phyloP scores from a whole-genome alignment of 306 rosid species.

The Dalbergia cultrata region DNA sequence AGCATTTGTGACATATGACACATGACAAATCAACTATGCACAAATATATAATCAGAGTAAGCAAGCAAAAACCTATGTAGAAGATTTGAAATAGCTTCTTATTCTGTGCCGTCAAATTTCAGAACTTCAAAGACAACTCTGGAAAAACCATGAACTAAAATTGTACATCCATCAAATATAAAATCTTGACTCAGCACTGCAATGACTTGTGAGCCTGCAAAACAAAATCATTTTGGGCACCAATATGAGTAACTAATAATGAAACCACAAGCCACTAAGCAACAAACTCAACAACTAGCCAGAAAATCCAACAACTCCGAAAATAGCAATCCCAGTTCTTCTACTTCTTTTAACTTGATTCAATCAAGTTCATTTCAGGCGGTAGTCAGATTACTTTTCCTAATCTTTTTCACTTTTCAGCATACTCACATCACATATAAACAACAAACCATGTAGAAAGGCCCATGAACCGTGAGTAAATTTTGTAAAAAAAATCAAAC shows the following conservation, averaged over 20 bases:
- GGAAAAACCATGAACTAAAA: slow-evolving; percentile 94
- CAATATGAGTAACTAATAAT: neutral
- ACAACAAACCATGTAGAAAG: neutral
- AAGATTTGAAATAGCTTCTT: slow-evolving; percentile 86
- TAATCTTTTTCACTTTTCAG: neutral
- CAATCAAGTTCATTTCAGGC: neutral
- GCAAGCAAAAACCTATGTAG: slow-evolving; percentile 75
- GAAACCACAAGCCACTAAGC: neutral
- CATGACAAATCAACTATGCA: neutral
- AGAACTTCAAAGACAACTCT: slow-evolving; percentile 89
- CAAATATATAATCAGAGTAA: neutral
- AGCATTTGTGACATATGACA: neutral
- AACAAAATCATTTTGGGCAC: slow-evolving; percentile 20
- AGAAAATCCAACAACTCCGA: slow-evolving; percentile 1
- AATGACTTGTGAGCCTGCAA: slow-evolving; percentile 86
- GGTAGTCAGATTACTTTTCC: neutral
- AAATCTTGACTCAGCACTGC: slow-evolving; percentile 96
- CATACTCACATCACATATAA: neutral
- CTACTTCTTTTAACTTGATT: neutral
- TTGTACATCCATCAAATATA: slow-evolving; percentile 90
- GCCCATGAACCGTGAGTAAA: neutral
- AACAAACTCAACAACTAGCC: slow-evolving; percentile 12
- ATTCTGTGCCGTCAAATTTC: slow-evolving; percentile 79
- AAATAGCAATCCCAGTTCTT: neutral
- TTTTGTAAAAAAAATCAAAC: neutral